Evolutionary conservation across 768 basidiomycete species (phyloP).

Genomic region (Lactifluus echinatus): DNA sequence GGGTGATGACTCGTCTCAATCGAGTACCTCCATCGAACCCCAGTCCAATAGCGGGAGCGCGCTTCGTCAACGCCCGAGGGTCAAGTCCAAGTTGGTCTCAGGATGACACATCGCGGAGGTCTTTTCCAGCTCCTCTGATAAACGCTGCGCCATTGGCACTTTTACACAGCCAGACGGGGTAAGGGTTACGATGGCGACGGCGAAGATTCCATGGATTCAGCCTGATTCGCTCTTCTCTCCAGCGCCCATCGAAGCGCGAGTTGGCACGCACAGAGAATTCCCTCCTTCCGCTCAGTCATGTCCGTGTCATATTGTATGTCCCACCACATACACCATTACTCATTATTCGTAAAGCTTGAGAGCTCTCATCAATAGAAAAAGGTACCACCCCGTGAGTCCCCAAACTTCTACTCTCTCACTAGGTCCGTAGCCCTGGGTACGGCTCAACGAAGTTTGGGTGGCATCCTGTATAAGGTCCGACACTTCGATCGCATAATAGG

Average conservation of each 20-base stretch:
- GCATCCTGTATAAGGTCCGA: slow-evolving; percentile 41
- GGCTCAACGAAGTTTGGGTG: slow-evolving; percentile 27
- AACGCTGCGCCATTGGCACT: neutral
- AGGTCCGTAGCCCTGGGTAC: slow-evolving; percentile 36
- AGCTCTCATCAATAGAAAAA: slow-evolving; percentile 50
- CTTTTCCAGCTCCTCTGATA: neutral
- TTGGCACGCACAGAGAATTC: no score
- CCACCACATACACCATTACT: slow-evolving; percentile 22
- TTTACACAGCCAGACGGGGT: neutral
- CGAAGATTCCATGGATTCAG: neutral
- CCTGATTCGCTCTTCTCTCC: neutral
- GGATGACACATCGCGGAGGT: neutral
- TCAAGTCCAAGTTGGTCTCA: neutral
- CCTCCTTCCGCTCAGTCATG: neutral
- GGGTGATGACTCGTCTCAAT: neutral
- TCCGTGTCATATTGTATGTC: slow-evolving; percentile 1
- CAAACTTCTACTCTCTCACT: slow-evolving; percentile 58
- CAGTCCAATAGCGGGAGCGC: neutral
- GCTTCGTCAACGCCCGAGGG: slow-evolving; percentile 8
- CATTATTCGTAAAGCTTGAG: slow-evolving; percentile 39
- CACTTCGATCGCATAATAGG: slow-evolving; percentile 63
- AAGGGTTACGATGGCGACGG: neutral
- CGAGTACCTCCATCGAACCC: slow-evolving; percentile 7
- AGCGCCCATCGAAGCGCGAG: neutral
- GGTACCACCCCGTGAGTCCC: slow-evolving; percentile 82